phyloP scores from a whole-genome alignment of 352 stramenopile species.

The Phytophthora ramorum region DNA sequence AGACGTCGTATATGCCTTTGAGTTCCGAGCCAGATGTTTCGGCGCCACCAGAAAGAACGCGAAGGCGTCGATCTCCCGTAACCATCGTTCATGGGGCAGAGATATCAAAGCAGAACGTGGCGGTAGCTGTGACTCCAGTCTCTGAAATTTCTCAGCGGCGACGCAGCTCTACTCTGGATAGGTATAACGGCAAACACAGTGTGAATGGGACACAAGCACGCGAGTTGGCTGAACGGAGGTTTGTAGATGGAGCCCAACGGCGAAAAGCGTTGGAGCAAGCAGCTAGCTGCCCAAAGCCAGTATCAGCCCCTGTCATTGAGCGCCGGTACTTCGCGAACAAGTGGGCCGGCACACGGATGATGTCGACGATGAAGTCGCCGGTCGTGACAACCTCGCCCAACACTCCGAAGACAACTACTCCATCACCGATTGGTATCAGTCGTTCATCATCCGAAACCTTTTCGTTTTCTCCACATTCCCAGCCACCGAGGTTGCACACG shows the following conservation, averaged over 20 bases:
- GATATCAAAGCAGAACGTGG: slow-evolving; percentile 8
- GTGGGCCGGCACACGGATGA: slow-evolving; percentile 9
- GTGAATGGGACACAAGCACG: slow-evolving; percentile 5
- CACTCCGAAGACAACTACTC: slow-evolving; percentile 13
- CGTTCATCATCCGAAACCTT: slow-evolving; percentile 28
- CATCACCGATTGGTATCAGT: slow-evolving; percentile 10
- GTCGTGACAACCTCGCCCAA: slow-evolving; percentile 19
- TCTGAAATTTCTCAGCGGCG: slow-evolving; percentile 4
- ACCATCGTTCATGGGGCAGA: background rate
- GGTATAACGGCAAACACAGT: slow-evolving; percentile 1
- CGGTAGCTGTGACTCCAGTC: background rate
- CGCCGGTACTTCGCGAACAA: slow-evolving; percentile 37
- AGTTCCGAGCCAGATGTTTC: slow-evolving; percentile 28
- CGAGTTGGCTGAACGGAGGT: slow-evolving; percentile 1
- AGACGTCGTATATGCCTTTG: slow-evolving; percentile 14
- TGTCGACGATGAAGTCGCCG: slow-evolving; percentile 12
- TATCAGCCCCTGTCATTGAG: slow-evolving; percentile 25
- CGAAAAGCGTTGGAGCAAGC: slow-evolving; percentile 15
- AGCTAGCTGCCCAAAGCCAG: slow-evolving; percentile 29
- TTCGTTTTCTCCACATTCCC: slow-evolving; percentile 10
- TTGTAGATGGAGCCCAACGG: slow-evolving; percentile 11
- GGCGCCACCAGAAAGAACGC: slow-evolving; percentile 13
- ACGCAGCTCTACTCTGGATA: slow-evolving; percentile 18
- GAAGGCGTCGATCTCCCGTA: slow-evolving; percentile 14
- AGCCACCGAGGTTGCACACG: slow-evolving; percentile 2